Base-by-base conservation (phyloP, 2,329 filamentous ascomycete species). In the Stagonosporopsis rhizophila region DNA sequence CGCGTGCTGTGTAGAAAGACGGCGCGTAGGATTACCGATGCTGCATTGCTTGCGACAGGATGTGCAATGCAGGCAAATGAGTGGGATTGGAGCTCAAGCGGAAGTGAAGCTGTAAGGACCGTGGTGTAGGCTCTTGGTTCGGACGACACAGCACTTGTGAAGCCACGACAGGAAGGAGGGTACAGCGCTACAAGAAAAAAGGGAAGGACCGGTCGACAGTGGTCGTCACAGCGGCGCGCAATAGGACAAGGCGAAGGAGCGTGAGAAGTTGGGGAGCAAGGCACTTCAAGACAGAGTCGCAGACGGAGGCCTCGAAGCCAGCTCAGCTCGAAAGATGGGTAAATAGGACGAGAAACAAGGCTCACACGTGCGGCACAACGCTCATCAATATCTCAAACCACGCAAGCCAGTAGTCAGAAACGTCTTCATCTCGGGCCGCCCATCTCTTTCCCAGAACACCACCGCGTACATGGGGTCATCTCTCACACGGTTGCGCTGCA, bases 11-110 rank as follows among this genome's bases (percentile, higher is more conserved):
- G 35, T 61, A 59, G 52, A 49, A 58, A 49, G 37, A 27, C 46
- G 48, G 35, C 39, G 48, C 45, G 56, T 56, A 59, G 58, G 27
- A 59, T 61, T 62, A 68, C 59, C 59, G 57, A 58, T 60, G 58
- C 60, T 57, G 65, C 65, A 68, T 68, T 48, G 7, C 35, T 38
- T 12, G 19, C 19, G 17, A 19, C 4, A 38, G 3, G 35, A 38
- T 38, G 35, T 20, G 4, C 17, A 15, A 38, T 20, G 62, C 48
- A 60, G 51, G 34, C 20, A 20, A 59, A 42, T 42, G 54, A 59
- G 44, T 45, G 50, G 44, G 37, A 27, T 42, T 28, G 44, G 42
- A 38, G 41, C 35, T 45, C 38, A 23, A 40, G 7, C 23, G 30
- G n/a, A 41, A 35, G 47, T 15, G 39, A 51, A 44, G 42, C 41